Evolutionary conservation across 1,284 basidiomycete species (phyloP).

Genomic region (Ustilago crameri): DNA sequence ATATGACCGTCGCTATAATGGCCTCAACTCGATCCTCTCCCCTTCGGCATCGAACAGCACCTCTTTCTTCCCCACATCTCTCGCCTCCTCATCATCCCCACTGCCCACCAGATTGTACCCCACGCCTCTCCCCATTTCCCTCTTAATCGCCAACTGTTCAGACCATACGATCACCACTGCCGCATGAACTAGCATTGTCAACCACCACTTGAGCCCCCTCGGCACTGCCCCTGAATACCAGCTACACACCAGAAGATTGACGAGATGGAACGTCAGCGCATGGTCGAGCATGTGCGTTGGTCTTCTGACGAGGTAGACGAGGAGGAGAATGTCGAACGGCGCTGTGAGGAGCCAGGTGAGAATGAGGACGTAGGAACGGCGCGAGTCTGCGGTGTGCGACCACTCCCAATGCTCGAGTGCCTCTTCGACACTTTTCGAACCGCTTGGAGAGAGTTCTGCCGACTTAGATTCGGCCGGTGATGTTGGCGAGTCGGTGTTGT

Average conservation of each 20-base stretch:
- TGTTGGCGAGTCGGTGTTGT: slow-evolving; percentile 1
- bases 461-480: not conserved
- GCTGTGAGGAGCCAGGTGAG: slow-evolving; percentile 29
- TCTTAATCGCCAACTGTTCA: slow-evolving; percentile 86
- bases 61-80: not conserved
- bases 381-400: slow-evolving; percentile 66
- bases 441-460: not conserved
- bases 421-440: slow-evolving; percentile 70
- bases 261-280: slow-evolving; percentile 85
- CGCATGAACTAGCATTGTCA: slow-evolving; percentile 77
- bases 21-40: slow-evolving; percentile 17
- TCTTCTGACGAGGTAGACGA: slow-evolving; percentile 86
- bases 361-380: slow-evolving; percentile 16
- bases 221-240: slow-evolving; percentile 90
- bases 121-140: slow-evolving; percentile 77
- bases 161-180: slow-evolving; percentile 81
- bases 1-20: slow-evolving; percentile 17
- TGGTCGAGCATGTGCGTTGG: slow-evolving; percentile 96
- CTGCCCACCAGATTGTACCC: slow-evolving; percentile 34
- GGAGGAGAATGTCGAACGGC: slow-evolving; percentile 75
- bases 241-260: slow-evolving; percentile 88
- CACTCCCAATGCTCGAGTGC: slow-evolving; percentile 71
- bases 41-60: slow-evolving; percentile 19
- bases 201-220: slow-evolving; percentile 70
- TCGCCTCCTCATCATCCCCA: slow-evolving; percentile 1